Base-by-base conservation (phyloP, 176 grass and related monocot genomes). In the Cenchrus fungigraminus region DNA sequence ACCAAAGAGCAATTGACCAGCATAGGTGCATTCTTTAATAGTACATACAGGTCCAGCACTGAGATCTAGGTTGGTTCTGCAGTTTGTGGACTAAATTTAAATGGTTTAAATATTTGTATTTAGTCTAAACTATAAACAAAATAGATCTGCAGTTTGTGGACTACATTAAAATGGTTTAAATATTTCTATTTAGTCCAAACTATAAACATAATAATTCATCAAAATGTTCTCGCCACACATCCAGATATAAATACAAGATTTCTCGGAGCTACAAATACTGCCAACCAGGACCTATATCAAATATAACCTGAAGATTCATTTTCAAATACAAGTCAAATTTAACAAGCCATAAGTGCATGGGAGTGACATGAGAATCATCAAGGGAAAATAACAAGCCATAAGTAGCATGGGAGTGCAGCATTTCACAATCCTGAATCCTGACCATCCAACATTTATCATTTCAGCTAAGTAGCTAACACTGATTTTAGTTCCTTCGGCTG, bases 361-460 rank as follows among this genome's bases (percentile, higher is more conserved):
- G 15, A 34, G 28, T 67, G 40, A 9, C 12, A 43, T 34, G 12
- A 45, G 7, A 65, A 58, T 67, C 17, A 75, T 37, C 11, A 61
- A 25, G 10, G 7, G 16, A 16, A 60, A 70, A n/a, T 16, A 79
- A 25, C 22, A 32, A 32, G 31, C 31, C 31, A 32, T 32, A 32
- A 32, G 31, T 2, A 32, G 31, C 31, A 32, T 37, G 34, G 0
- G 19, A 34, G 25, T 32, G 32, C 16, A 71, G 17, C 15, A 64
- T 14, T 32, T 53, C 0, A 70, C 45, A 78, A 29, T 60, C n/a
- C 37, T 1, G 12, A 13, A 6, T 42, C 73, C 9, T 58, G 11
- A 47, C 6, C 6, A 51, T 67, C 58, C 60, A 81, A 75, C 40
- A 82, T 50, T 16, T 42, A 67, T 59, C 40, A 68, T 57, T 50